Percentiles rank a stretch among this genome's conserved stretches.
phyloP scores from a whole-genome alignment of 768 basidiomycete genomes.

The Tubosaeta brunneosetosa region DNA sequence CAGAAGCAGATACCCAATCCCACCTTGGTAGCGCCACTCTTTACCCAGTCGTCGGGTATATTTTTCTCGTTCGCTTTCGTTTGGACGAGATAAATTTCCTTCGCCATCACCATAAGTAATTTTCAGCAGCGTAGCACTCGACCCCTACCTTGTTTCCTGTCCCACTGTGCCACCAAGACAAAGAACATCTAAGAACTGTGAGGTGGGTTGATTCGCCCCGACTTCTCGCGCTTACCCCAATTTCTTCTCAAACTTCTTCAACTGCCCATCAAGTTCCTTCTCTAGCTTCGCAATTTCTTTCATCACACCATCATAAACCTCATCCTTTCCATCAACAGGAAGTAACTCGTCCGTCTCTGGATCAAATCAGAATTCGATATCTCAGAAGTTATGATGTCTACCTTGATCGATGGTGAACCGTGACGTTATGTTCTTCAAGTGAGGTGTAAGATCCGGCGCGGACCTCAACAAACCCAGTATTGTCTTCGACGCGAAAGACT shows the following conservation, averaged over 20 bases:
- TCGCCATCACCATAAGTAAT: constrained; percentile 2
- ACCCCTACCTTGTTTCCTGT: constrained; percentile 69
- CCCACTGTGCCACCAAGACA: constrained; percentile 72
- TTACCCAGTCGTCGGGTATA: constrained; percentile 82
- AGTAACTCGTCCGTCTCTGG: constrained; percentile 67
- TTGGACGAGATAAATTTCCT: constrained; percentile 92
- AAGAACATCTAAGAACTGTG: constrained; percentile 37
- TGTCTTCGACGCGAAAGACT: constrained; percentile 71
- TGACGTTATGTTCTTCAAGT: constrained; percentile 67
- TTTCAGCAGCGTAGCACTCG: not conserved
- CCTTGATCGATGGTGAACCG: constrained; percentile 65
- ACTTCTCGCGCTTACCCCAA: constrained; percentile 46
- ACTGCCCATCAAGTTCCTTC: constrained; percentile 58
- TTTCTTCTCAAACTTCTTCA: constrained; percentile 63
- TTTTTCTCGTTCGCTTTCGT: constrained; percentile 54
- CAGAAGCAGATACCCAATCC: not conserved
- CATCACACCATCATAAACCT: constrained; percentile 75
- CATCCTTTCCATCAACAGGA: constrained; percentile 82
- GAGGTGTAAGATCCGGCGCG: constrained; percentile 72
- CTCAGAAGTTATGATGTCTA: constrained; percentile 23
- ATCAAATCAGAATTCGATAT: constrained; percentile 20
- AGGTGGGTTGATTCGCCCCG: constrained; percentile 8
- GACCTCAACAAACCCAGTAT: constrained; percentile 70
- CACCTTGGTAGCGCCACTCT: constrained; percentile 78
- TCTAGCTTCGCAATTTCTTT: constrained; percentile 69